Base-by-base conservation (phyloP, 129 eudicot genomes). In the Arctium lappa region DNA sequence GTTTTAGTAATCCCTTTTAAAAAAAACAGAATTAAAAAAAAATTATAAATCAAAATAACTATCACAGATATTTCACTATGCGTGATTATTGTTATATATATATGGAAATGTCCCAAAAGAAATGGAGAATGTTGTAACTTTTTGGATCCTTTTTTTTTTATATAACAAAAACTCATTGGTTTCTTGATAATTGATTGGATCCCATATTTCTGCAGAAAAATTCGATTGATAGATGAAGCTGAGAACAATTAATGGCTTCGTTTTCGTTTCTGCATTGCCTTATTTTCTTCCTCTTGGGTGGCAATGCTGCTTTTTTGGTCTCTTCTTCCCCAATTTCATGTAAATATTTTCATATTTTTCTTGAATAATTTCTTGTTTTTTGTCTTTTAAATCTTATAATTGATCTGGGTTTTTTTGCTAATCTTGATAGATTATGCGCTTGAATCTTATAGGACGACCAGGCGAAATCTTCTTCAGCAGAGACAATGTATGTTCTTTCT, bases 381-480 rank as follows among this genome's bases (percentile, higher is more conserved):
- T 73, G 29, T 37, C 0, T 73, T 34, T 46, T 53, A 12, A 16
- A 12, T 70, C 16, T 18, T 80, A 32, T 50, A 38, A 46, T 42
- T 68, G n/a, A 48, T 66, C 0, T 69, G 39, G 50, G 60, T 68
- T 79, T 69, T 74, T 65, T 69, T 29, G 5, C 39, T 31, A 70
- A 56, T 74, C 56, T 74, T 40, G 50, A 42, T 37, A 94, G 98
- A 86, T 87, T 79, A 81, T 34, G 87, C 78, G 32, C 72, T 89
- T 75, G 88, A 83, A 73, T 79, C 84, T 3, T 77, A 71, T 48
- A 75, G 72, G 69, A 79, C 77, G 0, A 48, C 82, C 0, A 90
- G 90, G 5, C 97, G 98, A 68, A 63, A 79, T 80, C 94, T 94
- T 83, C 93, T 94, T 81, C 98, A 91, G 65, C 88, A 86, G 39